Evolutionary conservation across 176 grass and related monocot species (phyloP).

Genomic region (Dendrocalamus sinicus): DNA sequence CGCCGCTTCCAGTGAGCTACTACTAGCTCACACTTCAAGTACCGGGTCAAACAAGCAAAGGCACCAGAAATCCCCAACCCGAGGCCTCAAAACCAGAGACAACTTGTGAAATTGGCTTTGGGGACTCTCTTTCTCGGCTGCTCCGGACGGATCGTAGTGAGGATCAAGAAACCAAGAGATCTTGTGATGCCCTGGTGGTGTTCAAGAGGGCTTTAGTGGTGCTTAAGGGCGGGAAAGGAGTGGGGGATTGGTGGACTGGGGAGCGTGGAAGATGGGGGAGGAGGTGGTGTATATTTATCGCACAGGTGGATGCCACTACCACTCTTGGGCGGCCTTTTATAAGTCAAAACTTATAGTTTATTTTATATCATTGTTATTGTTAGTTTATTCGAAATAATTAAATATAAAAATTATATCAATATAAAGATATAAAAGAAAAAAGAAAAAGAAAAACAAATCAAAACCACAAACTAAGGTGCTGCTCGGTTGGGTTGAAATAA

Average conservation of each 20-base stretch:
- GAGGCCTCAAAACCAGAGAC: slow-evolving; percentile 12
- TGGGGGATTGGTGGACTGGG: no score
- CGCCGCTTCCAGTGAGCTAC: slow-evolving; percentile 12
- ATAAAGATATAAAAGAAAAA: no score
- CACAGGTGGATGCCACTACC: slow-evolving; percentile 48
- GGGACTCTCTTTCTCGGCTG: neutral
- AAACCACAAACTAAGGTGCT: no score
- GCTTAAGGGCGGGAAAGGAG: slow-evolving; percentile 37
- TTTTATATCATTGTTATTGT: no score
- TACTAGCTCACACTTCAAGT: slow-evolving; percentile 39
- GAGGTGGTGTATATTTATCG: slow-evolving; percentile 32
- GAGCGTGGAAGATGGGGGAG: neutral
- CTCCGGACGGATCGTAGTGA: neutral
- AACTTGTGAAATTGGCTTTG: neutral
- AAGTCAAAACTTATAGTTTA: no score
- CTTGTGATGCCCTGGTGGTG: neutral
- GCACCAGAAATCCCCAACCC: slow-evolving; percentile 13
- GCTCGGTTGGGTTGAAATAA: no score
- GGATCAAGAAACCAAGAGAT: neutral
- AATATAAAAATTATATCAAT: no score
- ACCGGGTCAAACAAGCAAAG: slow-evolving; percentile 42
- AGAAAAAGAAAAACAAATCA: no score
- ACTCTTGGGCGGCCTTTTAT: neutral
- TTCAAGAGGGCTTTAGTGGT: slow-evolving; percentile 40
- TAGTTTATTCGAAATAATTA: no score